Evolutionary conservation across 257 asterid species (phyloP), one percentile per base, ranked within the genome.

Genomic region (Rubia yunnanensis): DNA sequence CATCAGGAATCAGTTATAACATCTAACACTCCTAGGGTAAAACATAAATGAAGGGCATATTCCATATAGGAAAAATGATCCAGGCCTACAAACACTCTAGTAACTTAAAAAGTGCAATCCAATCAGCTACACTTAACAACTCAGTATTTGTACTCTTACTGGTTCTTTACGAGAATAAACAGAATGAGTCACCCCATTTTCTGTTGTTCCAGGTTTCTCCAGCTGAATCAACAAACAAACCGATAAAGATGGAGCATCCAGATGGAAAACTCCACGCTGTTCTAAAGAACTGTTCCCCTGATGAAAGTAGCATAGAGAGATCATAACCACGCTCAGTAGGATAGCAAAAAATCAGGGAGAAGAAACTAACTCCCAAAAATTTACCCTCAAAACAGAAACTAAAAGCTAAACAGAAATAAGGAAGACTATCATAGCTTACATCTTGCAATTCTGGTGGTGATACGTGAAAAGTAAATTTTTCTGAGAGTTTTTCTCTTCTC

Each of bases 401-500:
- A 63, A 44, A 23, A 78, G n/a, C 31, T 55, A 9, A 26, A 55
- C 14, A 73, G 13, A 70, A 55, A 67, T 13, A 41, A 53, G 48
- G 13, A 11, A 38, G 22, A 49, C 36, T 24, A 22, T 7, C 54
- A 15, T 44, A 17, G 70, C 99, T 94, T 86, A 94, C 99, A 73
- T 94, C 91, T 74, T 81, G 90, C 72, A 75, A 38, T 63, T 88
- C 99, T 49, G 82, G 70, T 52, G 99, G 97, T 76, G 78, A 74
- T 72, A 80, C 72, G 62, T 69, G 89, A 84, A 94, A 94, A 78
- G 73, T 53, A 84, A 88, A 90, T 83, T 94, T 97, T 80, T 94
- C 99, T 0, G 99, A 94, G 58, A 90, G 96, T 76, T 90, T 94
- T 85, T 94, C 99, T 78, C 92, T 94, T 90, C 99, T 88, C 99